These are phyloP conservation scores for Aspergillus diversus DNA, from an alignment of 495 filamentous ascomycete species.

Conservation along the genomic window DNA sequence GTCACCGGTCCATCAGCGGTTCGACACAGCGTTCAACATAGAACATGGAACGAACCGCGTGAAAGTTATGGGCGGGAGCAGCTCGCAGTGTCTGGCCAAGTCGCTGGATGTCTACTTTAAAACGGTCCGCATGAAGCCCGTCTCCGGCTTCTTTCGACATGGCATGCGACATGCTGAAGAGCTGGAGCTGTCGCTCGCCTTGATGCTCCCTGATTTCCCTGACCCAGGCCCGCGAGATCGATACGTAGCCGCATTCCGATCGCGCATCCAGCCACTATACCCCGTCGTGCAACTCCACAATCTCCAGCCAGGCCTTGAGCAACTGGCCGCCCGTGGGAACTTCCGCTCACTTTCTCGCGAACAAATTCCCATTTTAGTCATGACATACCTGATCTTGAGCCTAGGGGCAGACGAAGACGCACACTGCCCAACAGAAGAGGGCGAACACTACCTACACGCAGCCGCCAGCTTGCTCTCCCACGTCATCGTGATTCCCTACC, in stretches of 20 bases:
- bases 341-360: conserved; percentile 6
- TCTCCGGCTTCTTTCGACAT: conserved; percentile 20
- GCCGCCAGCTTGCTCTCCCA: conserved; percentile 19
- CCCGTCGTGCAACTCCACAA: conserved; percentile 13
- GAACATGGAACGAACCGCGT: conserved; percentile 21
- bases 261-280: conserved; percentile 18
- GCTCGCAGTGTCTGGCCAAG: conserved; percentile 25
- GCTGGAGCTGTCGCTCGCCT: conserved; percentile 12
- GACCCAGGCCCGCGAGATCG: background rate
- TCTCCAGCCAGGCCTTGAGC: background rate
- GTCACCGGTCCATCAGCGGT: conserved; percentile 21
- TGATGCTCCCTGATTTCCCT: conserved; percentile 17
- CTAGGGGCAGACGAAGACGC: conserved; percentile 18
- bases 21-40: conserved; percentile 17
- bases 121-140: conserved; percentile 17
- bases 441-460: conserved; percentile 19
- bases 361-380: conserved; percentile 10
- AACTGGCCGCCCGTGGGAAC: background rate
- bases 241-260: conserved; percentile 5
- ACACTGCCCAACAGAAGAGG: conserved; percentile 12
- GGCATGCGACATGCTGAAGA: conserved; percentile 22
- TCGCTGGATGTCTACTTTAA: conserved; percentile 25
- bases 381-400: conserved; percentile 19
- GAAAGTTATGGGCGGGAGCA: conserved; percentile 23
- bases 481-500: conserved; percentile 19